Conservation (phyloP, 1,284 basidiomycete species). For the Ganoderma sp. region DNA sequence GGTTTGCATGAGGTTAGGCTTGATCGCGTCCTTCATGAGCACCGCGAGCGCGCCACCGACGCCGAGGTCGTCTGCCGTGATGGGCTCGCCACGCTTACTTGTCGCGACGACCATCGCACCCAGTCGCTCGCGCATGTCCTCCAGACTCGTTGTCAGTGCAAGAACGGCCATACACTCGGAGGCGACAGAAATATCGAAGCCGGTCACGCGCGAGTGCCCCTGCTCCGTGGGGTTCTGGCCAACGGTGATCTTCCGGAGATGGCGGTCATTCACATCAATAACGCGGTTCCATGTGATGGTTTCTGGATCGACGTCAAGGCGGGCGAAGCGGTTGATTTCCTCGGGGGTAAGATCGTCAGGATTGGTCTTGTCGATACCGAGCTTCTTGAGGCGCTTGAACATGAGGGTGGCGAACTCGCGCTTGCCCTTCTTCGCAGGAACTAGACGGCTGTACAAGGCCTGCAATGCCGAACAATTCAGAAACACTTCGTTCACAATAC, state of each 20-base stretch:
- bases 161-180: slow-evolving; percentile 99
- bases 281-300: slow-evolving; percentile 99
- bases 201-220: slow-evolving; percentile 87
- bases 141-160: slow-evolving; percentile 86
- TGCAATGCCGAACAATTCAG: slow-evolving; percentile 31
- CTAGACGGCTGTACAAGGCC: slow-evolving; percentile 91
- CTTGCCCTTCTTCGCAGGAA: slow-evolving; percentile 93
- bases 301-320: slow-evolving; percentile 89
- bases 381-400: slow-evolving; percentile 93
- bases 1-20: slow-evolving; percentile 99
- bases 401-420: slow-evolving; percentile 96
- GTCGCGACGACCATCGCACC: slow-evolving; percentile 98
- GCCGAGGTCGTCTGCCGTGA: slow-evolving; percentile 97
- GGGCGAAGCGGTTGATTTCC: slow-evolving; percentile 88
- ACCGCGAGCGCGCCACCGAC: slow-evolving; percentile 96
- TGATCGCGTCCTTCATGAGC: slow-evolving; percentile 99
- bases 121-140: slow-evolving; percentile 91
- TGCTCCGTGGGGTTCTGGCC: slow-evolving; percentile 92
- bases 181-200: slow-evolving; percentile 97
- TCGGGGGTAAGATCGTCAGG: slow-evolving; percentile 93
- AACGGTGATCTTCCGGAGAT: slow-evolving; percentile 93
- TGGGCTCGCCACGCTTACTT: slow-evolving; percentile 87
- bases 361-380: slow-evolving; percentile 94
- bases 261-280: slow-evolving; percentile 95
- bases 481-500: not conserved